These are phyloP conservation scores for Eucalyptus dawsonii DNA, from an alignment of 345 rosid genomes.

Conservation along the genomic window DNA sequence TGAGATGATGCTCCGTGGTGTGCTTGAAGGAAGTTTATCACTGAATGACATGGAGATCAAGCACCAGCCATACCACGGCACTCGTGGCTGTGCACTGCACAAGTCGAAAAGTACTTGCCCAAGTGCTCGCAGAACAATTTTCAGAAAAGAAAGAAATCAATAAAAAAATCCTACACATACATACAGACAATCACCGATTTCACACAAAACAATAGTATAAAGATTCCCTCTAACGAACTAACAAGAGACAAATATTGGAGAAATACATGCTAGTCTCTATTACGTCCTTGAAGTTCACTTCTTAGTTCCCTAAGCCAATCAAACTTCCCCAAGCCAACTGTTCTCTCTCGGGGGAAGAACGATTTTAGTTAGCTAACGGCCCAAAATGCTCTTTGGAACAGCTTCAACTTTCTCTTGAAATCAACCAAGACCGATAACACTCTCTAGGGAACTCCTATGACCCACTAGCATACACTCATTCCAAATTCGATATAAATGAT, in stretches of 20 bases:
- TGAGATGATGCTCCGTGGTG: not conserved
- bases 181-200: not conserved
- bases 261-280: not conserved
- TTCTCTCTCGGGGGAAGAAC: not conserved
- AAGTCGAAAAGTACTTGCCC: not conserved
- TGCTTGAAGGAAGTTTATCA: not conserved
- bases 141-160: no score
- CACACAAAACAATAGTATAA: not conserved
- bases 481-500: not conserved
- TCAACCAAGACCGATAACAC: not conserved
- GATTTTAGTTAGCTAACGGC: not conserved
- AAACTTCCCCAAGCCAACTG: not conserved
- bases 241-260: not conserved
- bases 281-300: not conserved
- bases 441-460: not conserved
- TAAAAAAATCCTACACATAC: not conserved
- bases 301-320: not conserved
- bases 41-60: not conserved
- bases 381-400: not conserved
- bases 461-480: not conserved
- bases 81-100: not conserved
- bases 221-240: not conserved
- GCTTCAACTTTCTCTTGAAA: not conserved
- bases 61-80: not conserved
- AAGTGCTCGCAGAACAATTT: not conserved